Conservation (phyloP, 805 yeast species). For the Barnettozyma californica region DNA sequence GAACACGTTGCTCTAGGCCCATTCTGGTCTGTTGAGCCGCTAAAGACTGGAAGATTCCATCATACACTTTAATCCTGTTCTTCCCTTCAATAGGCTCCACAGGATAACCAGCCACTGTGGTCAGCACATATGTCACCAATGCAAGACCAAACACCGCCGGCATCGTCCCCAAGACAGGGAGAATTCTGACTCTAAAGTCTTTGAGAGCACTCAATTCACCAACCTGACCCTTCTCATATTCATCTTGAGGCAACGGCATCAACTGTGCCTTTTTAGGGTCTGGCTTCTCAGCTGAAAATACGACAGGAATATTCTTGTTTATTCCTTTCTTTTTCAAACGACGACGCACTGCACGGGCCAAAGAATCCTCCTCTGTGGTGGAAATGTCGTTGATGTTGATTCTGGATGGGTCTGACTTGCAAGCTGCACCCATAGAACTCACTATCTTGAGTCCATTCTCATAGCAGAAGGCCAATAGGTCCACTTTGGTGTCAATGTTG, state of each 20-base stretch:
- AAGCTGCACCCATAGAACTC: conserved; percentile 96
- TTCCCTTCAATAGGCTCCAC: conserved; percentile 89
- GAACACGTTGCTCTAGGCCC: conserved; percentile 72
- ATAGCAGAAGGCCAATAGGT: conserved; percentile 70
- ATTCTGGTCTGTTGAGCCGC: conserved; percentile 85
- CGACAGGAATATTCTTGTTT: conserved; percentile 70
- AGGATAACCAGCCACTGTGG: conserved; percentile 81
- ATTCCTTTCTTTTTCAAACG: conserved; percentile 79
- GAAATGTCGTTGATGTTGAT: conserved; percentile 86
- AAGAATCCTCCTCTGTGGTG: conserved; percentile 88
- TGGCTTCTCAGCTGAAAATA: conserved; percentile 93
- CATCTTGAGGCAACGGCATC: conserved; percentile 80
- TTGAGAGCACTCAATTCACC: conserved; percentile 82
- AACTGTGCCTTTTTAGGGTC: conserved; percentile 89
- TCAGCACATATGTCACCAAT: conserved; percentile 77
- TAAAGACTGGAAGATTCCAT: conserved; percentile 71
- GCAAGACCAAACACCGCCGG: conserved; percentile 95
- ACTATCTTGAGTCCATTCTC: conserved; percentile 59
- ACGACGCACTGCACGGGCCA: conserved; percentile 82
- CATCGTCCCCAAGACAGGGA: conserved; percentile 95
- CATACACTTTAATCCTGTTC: conserved; percentile 80
- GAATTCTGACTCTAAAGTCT: conserved; percentile 87
- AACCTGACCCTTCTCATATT: conserved; percentile 74
- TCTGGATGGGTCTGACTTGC: conserved; percentile 92
- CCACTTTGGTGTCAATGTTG: conserved; percentile 95